Base-by-base conservation (phyloP, 2,329 filamentous ascomycete genomes). In the Penicillium rolfsii region DNA sequence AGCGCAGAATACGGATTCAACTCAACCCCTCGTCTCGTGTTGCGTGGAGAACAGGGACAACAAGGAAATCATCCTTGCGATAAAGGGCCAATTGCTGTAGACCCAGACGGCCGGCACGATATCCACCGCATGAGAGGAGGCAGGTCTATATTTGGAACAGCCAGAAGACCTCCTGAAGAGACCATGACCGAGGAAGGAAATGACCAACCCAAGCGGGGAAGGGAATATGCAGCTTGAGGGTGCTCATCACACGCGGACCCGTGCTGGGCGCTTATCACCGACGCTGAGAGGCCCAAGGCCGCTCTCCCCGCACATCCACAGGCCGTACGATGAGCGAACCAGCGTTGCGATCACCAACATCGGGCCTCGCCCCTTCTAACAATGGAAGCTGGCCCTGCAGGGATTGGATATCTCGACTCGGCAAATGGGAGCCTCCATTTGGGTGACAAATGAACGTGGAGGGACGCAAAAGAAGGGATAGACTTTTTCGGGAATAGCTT, bases 231-330 rank as follows among this genome's bases (percentile, higher is more conserved):
- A 73, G 61, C 63, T 67, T 62, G 45, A 52, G 55, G 54, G 36
- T 61, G 67, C 70, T 70, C 68, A 72, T 75, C 73, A 75, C 73
- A 73, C 66, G 50, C 68, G 68, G 58, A 67, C 64, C 68, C 69
- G 48, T 55, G 64, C 61, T 67, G 62, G 69, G 73, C 73, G 73
- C 73, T 67, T 75, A 72, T 65, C 57, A 54, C 55, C 57, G 38
- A 52, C 26, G 60, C 55, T 70, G 65, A 70, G 59, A 68, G 67
- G 67, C 55, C 57, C 57, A 61, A 43, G 28, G 28, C 52, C 35
- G n/a, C 28, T 54, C 53, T 55, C 62, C 61, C 67, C 66, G 60
- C 65, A 63, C 65, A 63, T 52, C 46, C 28, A 59, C 52, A 36
- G 52, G 43, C 59, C 54, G 38, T n/a, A 16, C 16, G n/a, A 38